Base-by-base conservation (phyloP, 2,329 filamentous ascomycete species). In the Elsinoe australis region DNA sequence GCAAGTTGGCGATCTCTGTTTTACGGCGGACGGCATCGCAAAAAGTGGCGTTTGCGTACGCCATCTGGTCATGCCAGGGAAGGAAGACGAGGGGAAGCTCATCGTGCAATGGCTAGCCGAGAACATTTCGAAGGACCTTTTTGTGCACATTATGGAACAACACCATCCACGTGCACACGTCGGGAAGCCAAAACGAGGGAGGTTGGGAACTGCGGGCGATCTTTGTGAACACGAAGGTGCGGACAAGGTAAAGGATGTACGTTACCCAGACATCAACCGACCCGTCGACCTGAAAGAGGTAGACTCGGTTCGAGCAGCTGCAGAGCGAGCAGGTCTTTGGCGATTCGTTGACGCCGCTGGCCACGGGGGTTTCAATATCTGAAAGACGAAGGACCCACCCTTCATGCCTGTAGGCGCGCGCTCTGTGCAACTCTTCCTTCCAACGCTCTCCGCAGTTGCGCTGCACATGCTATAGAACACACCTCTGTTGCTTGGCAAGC, bases 131-230 rank as follows among this genome's bases (percentile, higher is more conserved):
- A 74, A 70, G 49, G 85, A 92, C 62, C 72, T 84, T 34, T 90
- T 89, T 64, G 76, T 92, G 51, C 83, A 94, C 61, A 82, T 94
- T 55, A 92, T 92, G 86, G 86, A 94, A 65, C 87, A 94, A 65
- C 92, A 92, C 59, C 80, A 80, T 53, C 86, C 86, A 0, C 78
- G 84, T 54, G 87, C 85, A 0, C 80, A 94, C 62, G 87, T 94
- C 1, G 87, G 87, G 3, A 90, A 87, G 67, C 68, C 71, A 47
- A 78, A 68, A 56, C 67, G 70, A 49, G 58, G 33, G 4, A 35
- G 26, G 24, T 19, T 44, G 12, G 46, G 50, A 9, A 57, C 53
- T 8, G 60, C 55, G 12, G 53, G 56, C 44, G 55, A 60, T 58
- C 51, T 60, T 21, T 14, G 58, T 47, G 58, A 66, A 49, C 49